Evolutionary conservation across 306 rosid species (phyloP).

Genomic region (Cicer chorassanicum): DNA sequence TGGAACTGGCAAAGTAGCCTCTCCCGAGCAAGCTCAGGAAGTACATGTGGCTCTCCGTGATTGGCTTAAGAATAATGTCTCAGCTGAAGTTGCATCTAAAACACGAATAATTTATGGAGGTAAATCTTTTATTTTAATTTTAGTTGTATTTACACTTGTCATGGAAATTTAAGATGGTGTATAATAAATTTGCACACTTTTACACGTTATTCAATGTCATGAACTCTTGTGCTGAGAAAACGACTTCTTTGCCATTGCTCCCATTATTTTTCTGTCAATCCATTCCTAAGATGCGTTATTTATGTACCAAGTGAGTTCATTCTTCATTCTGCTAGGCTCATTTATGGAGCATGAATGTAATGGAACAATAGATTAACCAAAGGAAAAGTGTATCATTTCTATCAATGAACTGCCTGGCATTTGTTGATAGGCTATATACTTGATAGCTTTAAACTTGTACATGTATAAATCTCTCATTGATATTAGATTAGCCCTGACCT

Average conservation of each 20-base stretch:
- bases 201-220: conserved; percentile 2
- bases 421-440: conserved; percentile 12
- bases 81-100: conserved; percentile 90
- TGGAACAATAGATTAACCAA: background rate
- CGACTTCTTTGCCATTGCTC: background rate
- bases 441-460: background rate
- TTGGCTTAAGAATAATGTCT: conserved; percentile 85
- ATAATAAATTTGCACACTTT: conserved; percentile 11
- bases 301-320: conserved; percentile 7
- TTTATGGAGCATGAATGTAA: conserved; percentile 7
- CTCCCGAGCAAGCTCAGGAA: conserved; percentile 98
- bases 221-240: background rate
- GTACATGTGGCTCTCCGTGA: conserved; percentile 92
- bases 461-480: background rate
- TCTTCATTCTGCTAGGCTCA: background rate
- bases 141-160: conserved; percentile 35
- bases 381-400: conserved; percentile 13
- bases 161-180: conserved; percentile 9
- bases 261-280: background rate
- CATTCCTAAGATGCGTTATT: background rate
- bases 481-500: conserved; percentile 31
- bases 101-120: conserved; percentile 97
- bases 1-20: conserved; percentile 98
- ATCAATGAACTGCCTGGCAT: conserved; percentile 13
- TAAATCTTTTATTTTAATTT: conserved; percentile 45